Conservation (phyloP, 345 rosid genomes). For the Anacardium occidentale region DNA sequence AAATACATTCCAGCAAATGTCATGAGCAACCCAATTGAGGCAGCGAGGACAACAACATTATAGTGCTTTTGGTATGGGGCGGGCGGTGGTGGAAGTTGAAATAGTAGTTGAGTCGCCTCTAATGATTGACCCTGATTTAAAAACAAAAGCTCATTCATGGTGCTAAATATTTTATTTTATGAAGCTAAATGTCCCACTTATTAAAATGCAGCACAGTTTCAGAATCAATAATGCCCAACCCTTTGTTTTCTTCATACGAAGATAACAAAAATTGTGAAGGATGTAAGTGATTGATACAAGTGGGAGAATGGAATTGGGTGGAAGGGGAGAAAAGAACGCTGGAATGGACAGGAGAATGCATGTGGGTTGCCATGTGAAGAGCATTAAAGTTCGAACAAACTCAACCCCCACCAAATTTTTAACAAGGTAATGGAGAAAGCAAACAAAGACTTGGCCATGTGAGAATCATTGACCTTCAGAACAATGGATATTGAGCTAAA, state of each 20-base stretch:
- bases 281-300: constrained; percentile 19
- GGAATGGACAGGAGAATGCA: constrained; percentile 29
- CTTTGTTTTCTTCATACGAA: neutral
- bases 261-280: no score
- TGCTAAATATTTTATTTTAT: neutral
- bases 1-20: no score
- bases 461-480: constrained; percentile 38
- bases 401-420: constrained; percentile 21
- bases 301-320: constrained; percentile 6
- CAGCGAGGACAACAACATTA: constrained; percentile 8
- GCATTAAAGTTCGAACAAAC: constrained; percentile 29
- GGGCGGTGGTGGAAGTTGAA: constrained; percentile 26
- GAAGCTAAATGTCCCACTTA: constrained; percentile 12
- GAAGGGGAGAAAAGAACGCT: constrained; percentile 1
- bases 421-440: constrained; percentile 21
- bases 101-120: constrained; percentile 24
- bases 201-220: constrained; percentile 6
- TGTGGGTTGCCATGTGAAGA: constrained; percentile 52
- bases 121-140: constrained; percentile 34
- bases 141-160: neutral
- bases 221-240: constrained; percentile 14
- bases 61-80: neutral
- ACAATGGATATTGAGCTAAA: constrained; percentile 31
- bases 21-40: no score
- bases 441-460: constrained; percentile 43